phyloP scores from a whole-genome alignment of 176 grass and related monocot genomes.

The Areca catechu region DNA sequence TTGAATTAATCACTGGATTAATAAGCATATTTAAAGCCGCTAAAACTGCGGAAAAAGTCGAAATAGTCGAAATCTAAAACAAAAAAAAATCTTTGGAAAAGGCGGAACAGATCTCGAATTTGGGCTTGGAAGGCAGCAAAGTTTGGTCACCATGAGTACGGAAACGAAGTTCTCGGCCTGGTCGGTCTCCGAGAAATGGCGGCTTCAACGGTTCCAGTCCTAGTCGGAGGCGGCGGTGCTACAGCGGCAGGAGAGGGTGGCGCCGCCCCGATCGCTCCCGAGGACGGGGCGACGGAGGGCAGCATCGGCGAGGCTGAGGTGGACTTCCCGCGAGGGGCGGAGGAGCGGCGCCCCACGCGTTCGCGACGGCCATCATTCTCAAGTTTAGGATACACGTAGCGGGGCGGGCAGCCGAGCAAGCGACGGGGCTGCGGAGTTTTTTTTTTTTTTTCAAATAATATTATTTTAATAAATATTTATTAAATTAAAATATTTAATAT shows the following conservation, averaged over 20 bases:
- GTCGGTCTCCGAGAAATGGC: constrained; percentile 75
- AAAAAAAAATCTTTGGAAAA: background rate
- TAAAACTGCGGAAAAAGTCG: background rate
- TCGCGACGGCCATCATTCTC: constrained; percentile 2
- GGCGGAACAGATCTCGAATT: no score
- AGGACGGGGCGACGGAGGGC: background rate
- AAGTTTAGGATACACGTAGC: background rate
- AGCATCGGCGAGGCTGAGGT: background rate
- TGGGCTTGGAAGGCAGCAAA: background rate
- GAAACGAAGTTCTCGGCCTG: constrained; percentile 80
- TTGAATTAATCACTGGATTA: no score
- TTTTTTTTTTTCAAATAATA: no score
- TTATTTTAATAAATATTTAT: no score
- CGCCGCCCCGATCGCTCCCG: background rate
- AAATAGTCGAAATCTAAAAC: background rate
- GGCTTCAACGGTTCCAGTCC: constrained; percentile 83
- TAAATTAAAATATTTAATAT: no score
- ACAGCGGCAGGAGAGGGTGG: constrained; percentile 20
- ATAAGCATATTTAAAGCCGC: no score
- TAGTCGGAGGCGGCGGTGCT: constrained; percentile 22
- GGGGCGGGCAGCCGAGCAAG: background rate
- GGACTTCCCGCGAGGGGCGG: background rate
- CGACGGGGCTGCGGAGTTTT: no score
- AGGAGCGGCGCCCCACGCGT: constrained; percentile 4
- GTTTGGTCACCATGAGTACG: constrained; percentile 43